Percentiles rank a stretch among this genome's conserved stretches.
Conservation (phyloP, 176 grass and related monocot genomes). For the Musa schizocarpa region DNA sequence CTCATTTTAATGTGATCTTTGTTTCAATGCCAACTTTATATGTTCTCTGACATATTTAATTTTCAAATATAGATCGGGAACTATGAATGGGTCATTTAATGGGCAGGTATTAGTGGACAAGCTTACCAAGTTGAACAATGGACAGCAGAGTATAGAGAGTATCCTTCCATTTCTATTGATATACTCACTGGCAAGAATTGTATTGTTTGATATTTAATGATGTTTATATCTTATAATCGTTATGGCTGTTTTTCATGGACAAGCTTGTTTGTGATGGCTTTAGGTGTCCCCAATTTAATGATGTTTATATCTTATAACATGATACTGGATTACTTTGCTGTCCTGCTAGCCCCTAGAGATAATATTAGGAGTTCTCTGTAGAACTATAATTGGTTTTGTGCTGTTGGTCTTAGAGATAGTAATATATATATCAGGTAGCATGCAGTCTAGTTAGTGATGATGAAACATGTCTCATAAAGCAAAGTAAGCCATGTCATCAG, state of each 20-base stretch:
- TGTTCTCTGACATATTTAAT: not conserved
- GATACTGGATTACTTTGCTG: not conserved
- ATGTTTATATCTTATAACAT: not conserved
- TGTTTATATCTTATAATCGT: not conserved
- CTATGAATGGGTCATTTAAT: conserved; percentile 11
- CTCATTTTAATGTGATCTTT: not conserved
- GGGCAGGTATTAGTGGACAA: conserved; percentile 8
- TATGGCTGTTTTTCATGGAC: not conserved
- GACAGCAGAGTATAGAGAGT: conserved; percentile 15
- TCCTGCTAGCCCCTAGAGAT: not conserved
- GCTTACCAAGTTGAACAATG: conserved; percentile 5
- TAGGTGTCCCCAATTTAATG: not conserved
- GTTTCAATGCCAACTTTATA: not conserved
- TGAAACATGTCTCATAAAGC: not conserved
- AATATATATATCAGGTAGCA: not conserved
- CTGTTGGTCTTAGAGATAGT: not conserved
- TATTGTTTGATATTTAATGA: not conserved
- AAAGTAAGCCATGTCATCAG: not conserved
- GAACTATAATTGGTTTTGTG: not conserved
- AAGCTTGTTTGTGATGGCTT: not conserved
- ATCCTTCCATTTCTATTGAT: conserved; percentile 5
- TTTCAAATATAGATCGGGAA: conserved; percentile 6
- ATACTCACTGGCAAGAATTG: not conserved
- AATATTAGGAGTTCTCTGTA: not conserved
- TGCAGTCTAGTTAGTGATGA: not conserved